These are phyloP conservation scores for Cyberlindnera americana DNA, from an alignment of 805 yeast genomes.

Conservation along the genomic window DNA sequence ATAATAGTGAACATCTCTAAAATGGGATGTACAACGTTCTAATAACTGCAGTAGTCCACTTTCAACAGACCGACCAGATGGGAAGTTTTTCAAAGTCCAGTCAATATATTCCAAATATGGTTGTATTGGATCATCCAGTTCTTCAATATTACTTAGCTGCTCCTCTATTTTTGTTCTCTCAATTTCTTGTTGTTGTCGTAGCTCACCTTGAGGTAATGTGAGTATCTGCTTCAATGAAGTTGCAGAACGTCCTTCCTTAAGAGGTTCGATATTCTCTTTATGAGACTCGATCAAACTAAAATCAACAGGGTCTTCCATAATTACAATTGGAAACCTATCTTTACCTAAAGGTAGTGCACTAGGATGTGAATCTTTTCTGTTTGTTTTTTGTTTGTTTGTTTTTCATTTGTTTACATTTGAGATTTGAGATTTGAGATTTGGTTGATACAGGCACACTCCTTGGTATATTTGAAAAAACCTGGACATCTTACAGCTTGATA, in stretches of 20 bases:
- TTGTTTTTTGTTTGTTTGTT: conserved; percentile 7
- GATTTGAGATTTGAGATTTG: not conserved
- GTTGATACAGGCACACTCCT: not conserved
- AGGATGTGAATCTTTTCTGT: not conserved
- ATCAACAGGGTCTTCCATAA: conserved; percentile 23
- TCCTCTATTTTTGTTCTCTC: conserved; percentile 49
- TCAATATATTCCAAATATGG: conserved; percentile 66
- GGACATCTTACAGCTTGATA: not conserved
- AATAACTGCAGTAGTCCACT: conserved; percentile 63
- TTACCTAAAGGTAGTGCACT: no score
- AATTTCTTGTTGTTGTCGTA: conserved; percentile 26
- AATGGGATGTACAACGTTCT: conserved; percentile 68
- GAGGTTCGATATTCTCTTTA: conserved; percentile 74
- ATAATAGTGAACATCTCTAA: conserved; percentile 62
- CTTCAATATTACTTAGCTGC: conserved; percentile 47
- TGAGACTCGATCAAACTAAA: conserved; percentile 52
- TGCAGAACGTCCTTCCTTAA: conserved; percentile 67
- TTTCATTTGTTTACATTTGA: conserved; percentile 9
- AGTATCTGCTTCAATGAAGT: conserved; percentile 47
- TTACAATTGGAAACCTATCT: not conserved
- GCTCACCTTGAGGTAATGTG: conserved; percentile 24
- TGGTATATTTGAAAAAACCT: not conserved
- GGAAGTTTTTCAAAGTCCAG: conserved; percentile 66
- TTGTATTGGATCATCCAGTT: conserved; percentile 80
- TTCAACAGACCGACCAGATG: conserved; percentile 57